Conservation (phyloP, 345 rosid genomes). For the Adansonia digitata region DNA sequence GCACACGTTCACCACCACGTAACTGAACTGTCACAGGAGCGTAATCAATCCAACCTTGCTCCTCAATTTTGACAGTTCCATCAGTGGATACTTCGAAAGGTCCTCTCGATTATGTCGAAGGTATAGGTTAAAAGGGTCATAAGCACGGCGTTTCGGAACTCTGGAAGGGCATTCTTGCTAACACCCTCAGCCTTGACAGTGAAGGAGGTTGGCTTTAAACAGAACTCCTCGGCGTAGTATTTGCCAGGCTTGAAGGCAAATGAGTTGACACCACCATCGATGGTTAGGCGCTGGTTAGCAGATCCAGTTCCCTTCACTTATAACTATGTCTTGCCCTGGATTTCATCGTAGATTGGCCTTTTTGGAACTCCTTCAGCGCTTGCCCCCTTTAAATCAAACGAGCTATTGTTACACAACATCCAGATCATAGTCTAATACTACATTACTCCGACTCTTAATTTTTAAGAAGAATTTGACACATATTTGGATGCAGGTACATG, state of each 20-base stretch:
- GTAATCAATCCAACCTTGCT: slow-evolving; percentile 83
- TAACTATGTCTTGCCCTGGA: background rate
- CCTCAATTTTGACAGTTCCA: slow-evolving; percentile 61
- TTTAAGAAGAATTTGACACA: too few relatives aligned
- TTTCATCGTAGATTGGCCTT: slow-evolving; percentile 63
- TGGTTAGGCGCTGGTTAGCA: slow-evolving; percentile 84
- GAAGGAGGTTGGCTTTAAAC: slow-evolving; percentile 95
- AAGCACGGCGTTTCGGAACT: slow-evolving; percentile 90
- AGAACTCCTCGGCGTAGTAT: slow-evolving; percentile 75
- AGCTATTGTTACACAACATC: background rate
- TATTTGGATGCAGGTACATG: too few relatives aligned
- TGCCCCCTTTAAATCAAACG: slow-evolving; percentile 55
- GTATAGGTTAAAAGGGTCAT: slow-evolving; percentile 98
- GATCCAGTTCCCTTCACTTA: slow-evolving; percentile 48
- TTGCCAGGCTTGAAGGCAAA: slow-evolving; percentile 82
- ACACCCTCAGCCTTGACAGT: slow-evolving; percentile 89
- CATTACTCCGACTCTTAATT: too few relatives aligned
- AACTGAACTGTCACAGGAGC: slow-evolving; percentile 86
- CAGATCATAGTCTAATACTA: background rate
- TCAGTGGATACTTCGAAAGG: slow-evolving; percentile 78
- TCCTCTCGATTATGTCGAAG: slow-evolving; percentile 90
- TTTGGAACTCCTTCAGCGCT: slow-evolving; percentile 80
- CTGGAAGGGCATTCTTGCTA: slow-evolving; percentile 77
- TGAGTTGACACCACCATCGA: slow-evolving; percentile 68
- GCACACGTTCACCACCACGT: slow-evolving; percentile 86